Conservation (phyloP, 2,329 filamentous ascomycete genomes). For the Penicillium sp. region DNA sequence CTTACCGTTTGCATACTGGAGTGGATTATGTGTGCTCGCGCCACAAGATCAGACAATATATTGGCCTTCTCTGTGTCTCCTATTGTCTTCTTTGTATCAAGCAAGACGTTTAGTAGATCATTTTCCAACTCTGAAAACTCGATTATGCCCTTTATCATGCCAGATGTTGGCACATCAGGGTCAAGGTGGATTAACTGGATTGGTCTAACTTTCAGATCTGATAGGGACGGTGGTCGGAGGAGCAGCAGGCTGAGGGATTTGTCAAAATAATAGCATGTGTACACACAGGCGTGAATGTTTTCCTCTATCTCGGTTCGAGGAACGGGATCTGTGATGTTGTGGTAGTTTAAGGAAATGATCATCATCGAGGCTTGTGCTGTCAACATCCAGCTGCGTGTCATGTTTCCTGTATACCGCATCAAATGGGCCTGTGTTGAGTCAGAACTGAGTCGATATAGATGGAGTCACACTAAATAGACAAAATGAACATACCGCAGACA, state of each 20-base stretch:
- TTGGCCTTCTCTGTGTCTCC: conserved; percentile 19
- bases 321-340: conserved; percentile 20
- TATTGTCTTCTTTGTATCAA: conserved; percentile 18
- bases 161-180: conserved; percentile 17
- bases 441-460: neutral
- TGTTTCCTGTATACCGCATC: conserved; percentile 23
- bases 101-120: conserved; percentile 13
- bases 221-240: conserved; percentile 22
- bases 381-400: conserved; percentile 26
- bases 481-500: conserved; percentile 17
- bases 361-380: conserved; percentile 17
- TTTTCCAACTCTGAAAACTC: conserved; percentile 19
- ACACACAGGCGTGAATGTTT: conserved; percentile 21
- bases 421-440: conserved; percentile 15
- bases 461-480: neutral
- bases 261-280: conserved; percentile 25
- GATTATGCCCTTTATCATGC: conserved; percentile 20
- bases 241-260: conserved; percentile 25
- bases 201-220: conserved; percentile 22
- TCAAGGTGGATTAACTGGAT: conserved; percentile 20
- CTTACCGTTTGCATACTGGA: conserved; percentile 18
- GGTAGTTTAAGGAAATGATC: conserved; percentile 24
- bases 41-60: conserved; percentile 20
- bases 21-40: conserved; percentile 17
- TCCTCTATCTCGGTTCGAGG: conserved; percentile 20